phyloP scores from a whole-genome alignment of 352 stramenopile species.

The Pythium vanterpoolii region DNA sequence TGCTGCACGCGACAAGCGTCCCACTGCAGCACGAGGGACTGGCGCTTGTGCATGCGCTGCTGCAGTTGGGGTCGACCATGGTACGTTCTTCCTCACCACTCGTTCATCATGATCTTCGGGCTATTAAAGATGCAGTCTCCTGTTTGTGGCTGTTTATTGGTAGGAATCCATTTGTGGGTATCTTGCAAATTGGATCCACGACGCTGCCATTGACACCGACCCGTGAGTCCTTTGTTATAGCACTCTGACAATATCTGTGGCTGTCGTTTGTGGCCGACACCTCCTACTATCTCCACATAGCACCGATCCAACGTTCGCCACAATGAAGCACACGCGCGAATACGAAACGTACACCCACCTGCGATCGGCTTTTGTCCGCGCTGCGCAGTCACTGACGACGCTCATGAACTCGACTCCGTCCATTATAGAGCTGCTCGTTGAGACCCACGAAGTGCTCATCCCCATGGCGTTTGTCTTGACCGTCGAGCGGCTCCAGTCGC shows the following conservation, averaged over 20 bases:
- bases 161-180: conserved; percentile 37
- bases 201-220: conserved; percentile 36
- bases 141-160: too few species aligned
- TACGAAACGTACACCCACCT: conserved; percentile 57
- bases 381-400: conserved; percentile 44
- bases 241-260: too few species aligned
- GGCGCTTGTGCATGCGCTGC: conserved; percentile 48
- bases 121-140: neutral
- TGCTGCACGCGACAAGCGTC: conserved; percentile 35
- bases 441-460: conserved; percentile 39
- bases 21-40: conserved; percentile 60
- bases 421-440: conserved; percentile 42
- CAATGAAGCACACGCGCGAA: conserved; percentile 38
- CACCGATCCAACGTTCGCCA: conserved; percentile 31
- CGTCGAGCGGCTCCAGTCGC: conserved; percentile 39
- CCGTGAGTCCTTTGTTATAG: conserved; percentile 30
- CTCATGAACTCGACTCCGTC: conserved; percentile 44
- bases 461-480: conserved; percentile 58
- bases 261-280: too few species aligned
- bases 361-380: conserved; percentile 44
- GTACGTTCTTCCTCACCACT: too few species aligned
- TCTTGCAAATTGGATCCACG: conserved; percentile 34
- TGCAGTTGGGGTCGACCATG: conserved; percentile 22
- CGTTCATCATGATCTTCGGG: neutral
- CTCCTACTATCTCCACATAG: conserved; percentile 8